Conservation (phyloP, 306 rosid species). For the Mimosa pudica region DNA sequence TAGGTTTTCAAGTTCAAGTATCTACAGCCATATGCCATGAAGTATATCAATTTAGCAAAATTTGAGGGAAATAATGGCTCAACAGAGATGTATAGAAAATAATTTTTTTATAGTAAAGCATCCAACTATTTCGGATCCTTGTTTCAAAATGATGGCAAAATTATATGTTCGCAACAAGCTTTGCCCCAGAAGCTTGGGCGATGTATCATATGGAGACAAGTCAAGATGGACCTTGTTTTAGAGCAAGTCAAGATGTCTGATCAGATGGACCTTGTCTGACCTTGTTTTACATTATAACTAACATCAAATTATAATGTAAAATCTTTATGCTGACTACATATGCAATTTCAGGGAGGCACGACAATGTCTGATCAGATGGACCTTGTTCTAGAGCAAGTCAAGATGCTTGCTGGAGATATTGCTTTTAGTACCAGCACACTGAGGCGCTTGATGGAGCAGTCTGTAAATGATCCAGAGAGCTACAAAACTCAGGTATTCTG, state of each 20-base stretch:
- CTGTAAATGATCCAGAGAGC: constrained; percentile 77
- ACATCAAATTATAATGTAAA: neutral
- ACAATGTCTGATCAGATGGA: constrained; percentile 92
- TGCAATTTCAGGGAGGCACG: constrained; percentile 74
- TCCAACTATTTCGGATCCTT: too few species aligned
- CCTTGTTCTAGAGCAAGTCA: constrained; percentile 96
- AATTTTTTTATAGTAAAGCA: too few species aligned
- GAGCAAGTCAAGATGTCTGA: too few species aligned
- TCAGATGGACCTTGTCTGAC: too few species aligned
- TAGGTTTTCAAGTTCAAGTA: constrained; percentile 4
- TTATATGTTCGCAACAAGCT: too few species aligned
- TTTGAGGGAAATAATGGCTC: neutral
- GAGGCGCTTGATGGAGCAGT: constrained; percentile 93
- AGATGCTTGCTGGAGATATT: constrained; percentile 98
- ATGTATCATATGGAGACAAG: neutral
- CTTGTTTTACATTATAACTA: neutral
- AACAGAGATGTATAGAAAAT: too few species aligned
- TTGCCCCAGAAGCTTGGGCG: too few species aligned
- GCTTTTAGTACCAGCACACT: constrained; percentile 96
- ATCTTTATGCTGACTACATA: constrained; percentile 26
- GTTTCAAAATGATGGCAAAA: too few species aligned
- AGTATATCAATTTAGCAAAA: constrained; percentile 12
- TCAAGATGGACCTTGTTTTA: too few species aligned
- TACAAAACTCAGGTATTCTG: constrained; percentile 72
- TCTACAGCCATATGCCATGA: constrained; percentile 13